phyloP scores from a whole-genome alignment of 2,329 filamentous ascomycete species.

The Colletotrichum euphorbiae region DNA sequence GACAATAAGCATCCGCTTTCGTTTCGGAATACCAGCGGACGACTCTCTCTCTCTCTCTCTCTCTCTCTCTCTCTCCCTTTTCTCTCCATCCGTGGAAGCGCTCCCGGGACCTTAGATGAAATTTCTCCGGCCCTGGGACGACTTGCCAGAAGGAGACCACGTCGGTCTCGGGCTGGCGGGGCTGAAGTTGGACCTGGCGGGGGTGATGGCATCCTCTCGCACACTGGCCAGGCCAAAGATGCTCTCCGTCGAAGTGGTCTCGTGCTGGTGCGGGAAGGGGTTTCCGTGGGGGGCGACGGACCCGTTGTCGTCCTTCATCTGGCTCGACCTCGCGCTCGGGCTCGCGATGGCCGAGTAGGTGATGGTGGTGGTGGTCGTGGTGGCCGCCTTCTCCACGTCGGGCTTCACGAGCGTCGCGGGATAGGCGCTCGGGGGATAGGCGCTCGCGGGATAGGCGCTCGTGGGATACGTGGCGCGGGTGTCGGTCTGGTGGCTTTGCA shows the following conservation, averaged over 20 bases:
- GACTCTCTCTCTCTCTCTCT: not conserved
- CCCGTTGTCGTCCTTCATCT: conserved; percentile 10
- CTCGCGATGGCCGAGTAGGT: conserved; percentile 16
- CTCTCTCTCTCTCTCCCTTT: not conserved
- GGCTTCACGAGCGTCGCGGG: conserved; percentile 1
- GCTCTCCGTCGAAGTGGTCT: conserved; percentile 11
- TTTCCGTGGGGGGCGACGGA: not conserved
- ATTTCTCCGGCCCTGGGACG: not conserved
- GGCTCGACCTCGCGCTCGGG: conserved; percentile 24
- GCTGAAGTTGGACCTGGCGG: conserved; percentile 12
- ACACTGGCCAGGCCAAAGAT: conserved; percentile 33
- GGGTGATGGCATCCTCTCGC: conserved; percentile 19
- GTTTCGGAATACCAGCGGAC: not conserved
- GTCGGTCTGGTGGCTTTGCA: conserved; percentile 27
- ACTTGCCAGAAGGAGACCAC: not conserved
- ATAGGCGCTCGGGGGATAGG: conserved; percentile 19
- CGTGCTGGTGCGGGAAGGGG: conserved; percentile 23
- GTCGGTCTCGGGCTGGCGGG: not conserved
- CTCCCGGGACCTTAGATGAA: not conserved
- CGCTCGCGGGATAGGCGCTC: conserved; percentile 13
- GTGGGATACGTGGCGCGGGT: conserved; percentile 12
- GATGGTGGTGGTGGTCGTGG: too few species aligned
- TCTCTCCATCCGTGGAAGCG: too few species aligned
- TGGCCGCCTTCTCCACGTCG: conserved; percentile 29
- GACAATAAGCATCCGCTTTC: too few species aligned